These are phyloP conservation scores for Corniculantispora saksenae DNA, from an alignment of 2,329 filamentous ascomycete genomes.

Conservation along the genomic window DNA sequence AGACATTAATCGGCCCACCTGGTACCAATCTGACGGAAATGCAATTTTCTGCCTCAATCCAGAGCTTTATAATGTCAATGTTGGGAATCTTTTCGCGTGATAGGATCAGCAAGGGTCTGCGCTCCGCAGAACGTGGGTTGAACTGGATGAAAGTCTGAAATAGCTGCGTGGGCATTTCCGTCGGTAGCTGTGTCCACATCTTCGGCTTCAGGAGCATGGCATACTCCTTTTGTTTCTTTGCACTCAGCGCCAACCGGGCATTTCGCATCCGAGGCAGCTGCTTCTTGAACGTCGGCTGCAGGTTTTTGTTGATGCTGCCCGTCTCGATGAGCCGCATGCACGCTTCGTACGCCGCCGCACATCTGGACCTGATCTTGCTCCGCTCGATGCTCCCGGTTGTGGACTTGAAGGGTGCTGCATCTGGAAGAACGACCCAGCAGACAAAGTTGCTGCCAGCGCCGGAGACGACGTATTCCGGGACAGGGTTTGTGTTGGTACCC, in stretches of 20 bases:
- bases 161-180: constrained; percentile 49
- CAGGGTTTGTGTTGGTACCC: constrained; percentile 33
- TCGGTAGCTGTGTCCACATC: constrained; percentile 61
- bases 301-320: constrained; percentile 69
- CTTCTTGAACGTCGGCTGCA: constrained; percentile 73
- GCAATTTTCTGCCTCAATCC: not conserved
- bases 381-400: constrained; percentile 62
- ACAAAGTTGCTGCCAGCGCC: constrained; percentile 60
- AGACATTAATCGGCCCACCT: constrained; percentile 47
- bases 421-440: constrained; percentile 79
- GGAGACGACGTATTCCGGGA: constrained; percentile 63
- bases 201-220: constrained; percentile 76
- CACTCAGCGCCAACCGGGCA: constrained; percentile 77
- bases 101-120: not conserved
- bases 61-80: not conserved
- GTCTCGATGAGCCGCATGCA: constrained; percentile 69
- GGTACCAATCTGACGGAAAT: not conserved
- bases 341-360: constrained; percentile 83
- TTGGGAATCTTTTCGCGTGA: not conserved
- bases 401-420: constrained; percentile 69
- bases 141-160: constrained; percentile 42
- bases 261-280: constrained; percentile 81
- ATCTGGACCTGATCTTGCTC: constrained; percentile 79
- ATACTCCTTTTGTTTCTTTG: constrained; percentile 74
- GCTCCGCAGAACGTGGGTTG: not conserved